Evolutionary conservation across 805 yeast species (phyloP).

Genomic region (Pichia kluyveri): DNA sequence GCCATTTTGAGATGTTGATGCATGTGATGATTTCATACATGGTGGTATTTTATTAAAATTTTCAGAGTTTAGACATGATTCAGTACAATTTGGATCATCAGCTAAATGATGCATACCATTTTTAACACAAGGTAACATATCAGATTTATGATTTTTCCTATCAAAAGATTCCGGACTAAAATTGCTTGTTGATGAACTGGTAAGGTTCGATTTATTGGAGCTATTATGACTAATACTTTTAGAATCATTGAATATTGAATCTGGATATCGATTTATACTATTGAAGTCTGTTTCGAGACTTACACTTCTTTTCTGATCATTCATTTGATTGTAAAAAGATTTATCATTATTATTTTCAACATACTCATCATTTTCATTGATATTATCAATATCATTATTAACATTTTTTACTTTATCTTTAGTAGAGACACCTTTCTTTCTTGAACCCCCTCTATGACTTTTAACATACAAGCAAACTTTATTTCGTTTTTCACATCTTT

Average conservation of each 20-base stretch:
- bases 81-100: constrained; percentile 15
- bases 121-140: constrained; percentile 24
- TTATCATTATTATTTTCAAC: neutral
- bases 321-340: no score
- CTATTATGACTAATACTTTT: neutral
- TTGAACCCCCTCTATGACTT: constrained; percentile 45
- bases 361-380: neutral
- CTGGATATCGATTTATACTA: neutral
- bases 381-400: neutral
- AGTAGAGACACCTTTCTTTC: constrained; percentile 36
- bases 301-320: no score
- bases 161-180: neutral
- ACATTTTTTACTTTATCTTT: constrained; percentile 16
- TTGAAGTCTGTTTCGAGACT: neutral
- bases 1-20: neutral
- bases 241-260: neutral
- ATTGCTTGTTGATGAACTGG: neutral
- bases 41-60: constrained; percentile 21
- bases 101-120: constrained; percentile 16
- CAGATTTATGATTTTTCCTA: constrained; percentile 1
- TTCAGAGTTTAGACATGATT: constrained; percentile 21
- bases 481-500: constrained; percentile 28
- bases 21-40: constrained; percentile 17
- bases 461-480: constrained; percentile 39
- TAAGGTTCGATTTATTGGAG: neutral